Evolutionary conservation across 257 asterid species (phyloP), one percentile per base, ranked within the genome.

Genomic region (Nicotiana obtusifolia): DNA sequence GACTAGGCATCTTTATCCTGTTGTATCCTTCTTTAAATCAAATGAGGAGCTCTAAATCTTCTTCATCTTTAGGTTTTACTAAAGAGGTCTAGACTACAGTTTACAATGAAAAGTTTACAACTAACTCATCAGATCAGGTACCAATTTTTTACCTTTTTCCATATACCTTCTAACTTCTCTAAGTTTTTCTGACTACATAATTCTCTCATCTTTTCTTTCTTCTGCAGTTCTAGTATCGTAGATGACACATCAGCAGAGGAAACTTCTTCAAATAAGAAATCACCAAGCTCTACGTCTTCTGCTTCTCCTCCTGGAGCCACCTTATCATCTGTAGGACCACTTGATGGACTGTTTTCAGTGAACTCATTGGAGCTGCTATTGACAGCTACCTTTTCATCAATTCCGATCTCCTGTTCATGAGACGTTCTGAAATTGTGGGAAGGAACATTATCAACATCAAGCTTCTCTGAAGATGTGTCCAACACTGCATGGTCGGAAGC

Each of bases 91-190:
- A 49, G 61, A 49, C 52, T 49, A 73, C 8, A 49, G 35, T 73
- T 24, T 24, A 47, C 10, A 7, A 62, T 73, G 22, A 49, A 47
- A 73, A 49, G 10, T 24, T 22, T 49, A 49, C 44, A 24, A 24
- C 79, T 2, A 49, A 47, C 79, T 24, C 79, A 24, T 73, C 24
- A 73, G 61, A 73, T 73, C 79, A 73, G 60, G 61, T 24, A 49
- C 62, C 79, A 49, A 19, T 24, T 2, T 22, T 56, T 82, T 91
- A 95, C 99, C 98, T 91, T 91, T 91, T 91, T 95, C 99, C 99
- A 95, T 87, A 90, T 89, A 81, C 98, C 99, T 85, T 93, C 97
- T 89, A 95, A 65, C 90, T 95, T 92, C 87, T 86, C 94, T 65
- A 91, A 82, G 88, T 91, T 91, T 82, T 89, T 91, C 84, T 82